Percentiles rank a stretch among this genome's conserved stretches.
These are phyloP conservation scores for Thalassiosira hispida DNA, from an alignment of 352 stramenopile species.

Conservation along the genomic window DNA sequence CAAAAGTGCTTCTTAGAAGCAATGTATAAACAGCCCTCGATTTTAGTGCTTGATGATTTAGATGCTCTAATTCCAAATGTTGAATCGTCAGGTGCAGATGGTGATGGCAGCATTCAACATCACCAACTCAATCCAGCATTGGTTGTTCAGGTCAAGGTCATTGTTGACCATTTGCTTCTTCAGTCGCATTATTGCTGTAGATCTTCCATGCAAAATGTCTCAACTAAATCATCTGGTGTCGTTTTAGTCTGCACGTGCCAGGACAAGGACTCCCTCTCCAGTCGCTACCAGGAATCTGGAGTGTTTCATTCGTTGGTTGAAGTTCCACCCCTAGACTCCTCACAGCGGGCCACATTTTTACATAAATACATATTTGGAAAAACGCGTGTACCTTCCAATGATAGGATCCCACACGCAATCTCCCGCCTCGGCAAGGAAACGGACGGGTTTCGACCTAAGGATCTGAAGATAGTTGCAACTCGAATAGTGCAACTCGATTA, in stretches of 20 bases:
- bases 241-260: constrained; percentile 49
- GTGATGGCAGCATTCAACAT: constrained; percentile 52
- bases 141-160: constrained; percentile 71
- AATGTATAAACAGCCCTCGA: constrained; percentile 34
- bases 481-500: constrained; percentile 28
- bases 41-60: constrained; percentile 81
- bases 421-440: constrained; percentile 44
- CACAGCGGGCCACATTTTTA: constrained; percentile 32
- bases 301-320: constrained; percentile 49
- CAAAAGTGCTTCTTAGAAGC: constrained; percentile 55
- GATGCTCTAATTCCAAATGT: constrained; percentile 73
- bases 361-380: constrained; percentile 21
- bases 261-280: constrained; percentile 46
- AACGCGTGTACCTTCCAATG: neutral
- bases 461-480: constrained; percentile 64
- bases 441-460: constrained; percentile 61
- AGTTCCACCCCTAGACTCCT: constrained; percentile 39
- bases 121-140: constrained; percentile 66
- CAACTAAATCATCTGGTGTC: constrained; percentile 19
- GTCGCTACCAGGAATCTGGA: constrained; percentile 33
- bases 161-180: constrained; percentile 69
- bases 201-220: neutral
- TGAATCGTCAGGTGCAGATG: constrained; percentile 31
- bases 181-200: constrained; percentile 16
- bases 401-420: constrained; percentile 28